Evolutionary conservation across 129 eudicot genomes (phyloP).

Genomic region (Flaveria robusta): DNA sequence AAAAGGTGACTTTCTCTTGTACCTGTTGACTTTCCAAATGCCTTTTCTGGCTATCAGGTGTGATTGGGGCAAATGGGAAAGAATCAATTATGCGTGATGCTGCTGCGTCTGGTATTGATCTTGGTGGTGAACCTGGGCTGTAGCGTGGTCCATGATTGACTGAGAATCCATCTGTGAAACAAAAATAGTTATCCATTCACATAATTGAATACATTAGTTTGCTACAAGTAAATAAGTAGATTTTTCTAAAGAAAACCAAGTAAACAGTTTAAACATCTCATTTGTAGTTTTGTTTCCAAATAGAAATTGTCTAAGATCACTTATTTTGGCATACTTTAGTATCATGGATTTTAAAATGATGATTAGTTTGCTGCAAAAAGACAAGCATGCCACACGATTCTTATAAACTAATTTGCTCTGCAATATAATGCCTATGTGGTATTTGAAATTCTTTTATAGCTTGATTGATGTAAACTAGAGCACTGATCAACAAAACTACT

Average conservation of each 20-base stretch:
- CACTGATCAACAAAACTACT: neutral
- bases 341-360: neutral
- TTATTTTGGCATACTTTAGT: slow-evolving; percentile 6
- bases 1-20: slow-evolving; percentile 27
- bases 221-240: neutral
- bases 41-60: slow-evolving; percentile 57
- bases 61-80: slow-evolving; percentile 53
- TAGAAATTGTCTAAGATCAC: neutral
- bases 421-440: neutral
- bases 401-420: slow-evolving; percentile 7
- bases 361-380: neutral
- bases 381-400: too few species aligned
- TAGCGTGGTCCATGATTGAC: slow-evolving; percentile 34
- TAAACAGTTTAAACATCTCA: neutral
- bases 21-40: slow-evolving; percentile 33
- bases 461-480: neutral
- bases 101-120: slow-evolving; percentile 37
- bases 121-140: slow-evolving; percentile 48
- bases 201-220: slow-evolving; percentile 5
- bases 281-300: neutral
- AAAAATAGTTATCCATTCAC: neutral
- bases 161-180: slow-evolving; percentile 48
- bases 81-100: slow-evolving; percentile 31
- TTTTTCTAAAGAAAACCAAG: neutral
- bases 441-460: neutral